A percentile compares a stretch with the other conserved stretches of the same genome.
Evolutionary conservation across 441 rosid species (phyloP).

Genomic region (Corymbia calophylla): DNA sequence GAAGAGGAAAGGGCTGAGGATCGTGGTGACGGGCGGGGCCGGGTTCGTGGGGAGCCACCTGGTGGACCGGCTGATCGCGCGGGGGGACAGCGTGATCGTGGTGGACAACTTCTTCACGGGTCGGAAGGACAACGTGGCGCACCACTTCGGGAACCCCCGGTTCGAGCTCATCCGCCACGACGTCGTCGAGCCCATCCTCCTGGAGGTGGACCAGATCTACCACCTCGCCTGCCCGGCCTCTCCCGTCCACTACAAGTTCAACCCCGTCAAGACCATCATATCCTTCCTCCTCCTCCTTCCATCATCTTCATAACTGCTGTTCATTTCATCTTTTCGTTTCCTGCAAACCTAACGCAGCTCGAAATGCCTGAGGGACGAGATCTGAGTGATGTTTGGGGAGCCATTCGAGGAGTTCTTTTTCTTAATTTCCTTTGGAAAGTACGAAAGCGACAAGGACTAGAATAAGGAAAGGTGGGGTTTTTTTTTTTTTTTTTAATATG

Average conservation of each 20-base stretch:
- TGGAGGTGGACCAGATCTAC: conserved; percentile 21
- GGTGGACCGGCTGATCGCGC: conserved; percentile 10
- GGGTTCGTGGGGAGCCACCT: conserved; percentile 19
- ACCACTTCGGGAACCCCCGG: conserved; percentile 14
- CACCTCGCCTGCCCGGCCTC: conserved; percentile 19
- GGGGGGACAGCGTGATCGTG: conserved; percentile 18
- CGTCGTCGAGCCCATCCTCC: conserved; percentile 13
- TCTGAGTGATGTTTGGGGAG: neutral
- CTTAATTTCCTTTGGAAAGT: neutral
- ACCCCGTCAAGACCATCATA: conserved; percentile 18
- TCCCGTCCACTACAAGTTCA: conserved; percentile 14
- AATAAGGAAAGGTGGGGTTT: neutral
- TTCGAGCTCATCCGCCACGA: conserved; percentile 17
- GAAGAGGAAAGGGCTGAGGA: conserved; percentile 7
- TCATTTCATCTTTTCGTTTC: neutral
- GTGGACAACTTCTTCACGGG: conserved; percentile 17
- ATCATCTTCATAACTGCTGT: neutral
- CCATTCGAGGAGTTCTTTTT: neutral
- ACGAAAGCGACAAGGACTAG: neutral
- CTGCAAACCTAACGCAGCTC: neutral
- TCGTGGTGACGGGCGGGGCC: conserved; percentile 9
- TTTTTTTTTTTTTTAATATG: too few species aligned
- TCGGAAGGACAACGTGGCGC: conserved; percentile 12
- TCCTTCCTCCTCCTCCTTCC: neutral
- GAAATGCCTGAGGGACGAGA: neutral